Evolutionary conservation across 2,329 filamentous ascomycete genomes (phyloP).

Genomic region (Exophiala sideris): DNA sequence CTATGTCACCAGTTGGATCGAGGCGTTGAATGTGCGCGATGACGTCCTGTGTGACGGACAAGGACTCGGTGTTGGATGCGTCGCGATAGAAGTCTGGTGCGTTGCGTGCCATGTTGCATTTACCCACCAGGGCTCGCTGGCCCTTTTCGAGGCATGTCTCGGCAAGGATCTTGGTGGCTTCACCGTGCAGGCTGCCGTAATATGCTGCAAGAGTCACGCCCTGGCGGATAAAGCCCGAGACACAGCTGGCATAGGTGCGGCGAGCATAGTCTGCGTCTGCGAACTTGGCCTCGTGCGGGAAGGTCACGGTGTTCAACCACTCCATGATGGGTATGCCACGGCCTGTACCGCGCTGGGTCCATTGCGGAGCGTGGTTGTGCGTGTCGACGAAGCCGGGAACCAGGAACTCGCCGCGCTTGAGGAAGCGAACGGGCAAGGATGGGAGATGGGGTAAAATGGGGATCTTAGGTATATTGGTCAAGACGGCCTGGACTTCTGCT

Average conservation of each 20-base stretch:
- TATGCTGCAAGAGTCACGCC: slow-evolving; percentile 62
- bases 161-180: slow-evolving; percentile 57
- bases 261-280: slow-evolving; percentile 52
- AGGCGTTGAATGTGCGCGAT: slow-evolving; percentile 41
- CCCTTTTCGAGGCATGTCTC: slow-evolving; percentile 52
- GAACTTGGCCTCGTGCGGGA: slow-evolving; percentile 62
- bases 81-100: slow-evolving; percentile 34
- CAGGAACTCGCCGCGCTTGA: slow-evolving; percentile 47
- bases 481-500: slow-evolving; percentile 13
- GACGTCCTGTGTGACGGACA: slow-evolving; percentile 29
- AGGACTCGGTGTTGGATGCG: slow-evolving; percentile 19
- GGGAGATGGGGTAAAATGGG: slow-evolving; percentile 11
- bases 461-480: neutral
- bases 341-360: slow-evolving; percentile 45
- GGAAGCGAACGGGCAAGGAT: slow-evolving; percentile 2
- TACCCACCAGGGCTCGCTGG: slow-evolving; percentile 60
- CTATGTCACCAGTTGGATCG: slow-evolving; percentile 42
- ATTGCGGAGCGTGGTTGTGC: slow-evolving; percentile 65
- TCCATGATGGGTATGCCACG: slow-evolving; percentile 47
- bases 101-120: slow-evolving; percentile 61
- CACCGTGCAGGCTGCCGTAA: slow-evolving; percentile 56
- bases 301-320: slow-evolving; percentile 64
- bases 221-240: slow-evolving; percentile 59
- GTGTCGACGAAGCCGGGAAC: slow-evolving; percentile 64
- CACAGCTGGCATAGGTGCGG: slow-evolving; percentile 50